A percentile compares a stretch with the other conserved stretches of the same genome.
phyloP scores from a whole-genome alignment of 2,329 filamentous ascomycete genomes.

The Epicoccum sorghinum region DNA sequence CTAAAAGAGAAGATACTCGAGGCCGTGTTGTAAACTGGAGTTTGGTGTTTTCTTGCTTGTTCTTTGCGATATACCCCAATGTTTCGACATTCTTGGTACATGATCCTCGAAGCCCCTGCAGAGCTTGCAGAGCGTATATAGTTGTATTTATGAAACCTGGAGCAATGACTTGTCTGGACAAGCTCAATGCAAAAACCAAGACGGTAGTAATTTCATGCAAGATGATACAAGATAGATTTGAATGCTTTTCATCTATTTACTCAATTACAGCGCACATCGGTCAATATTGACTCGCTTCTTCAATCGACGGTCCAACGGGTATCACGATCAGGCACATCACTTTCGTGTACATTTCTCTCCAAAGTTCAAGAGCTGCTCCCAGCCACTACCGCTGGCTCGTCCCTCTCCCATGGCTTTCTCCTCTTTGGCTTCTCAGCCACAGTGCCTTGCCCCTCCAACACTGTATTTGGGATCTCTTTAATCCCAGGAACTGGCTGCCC shows the following conservation, averaged over 20 bases:
- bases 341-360: not conserved
- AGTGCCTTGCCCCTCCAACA: conserved; percentile 73
- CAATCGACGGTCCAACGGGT: not conserved
- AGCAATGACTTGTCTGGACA: conserved; percentile 11
- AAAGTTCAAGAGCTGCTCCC: not conserved
- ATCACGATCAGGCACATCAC: not conserved
- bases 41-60: conserved; percentile 11
- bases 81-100: conserved; percentile 21
- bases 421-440: conserved; percentile 59
- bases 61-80: conserved; percentile 37
- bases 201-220: not conserved
- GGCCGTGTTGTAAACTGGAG: conserved; percentile 40
- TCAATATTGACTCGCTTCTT: not conserved
- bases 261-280: not conserved
- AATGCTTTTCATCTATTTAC: too few relatives aligned
- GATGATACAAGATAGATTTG: too few relatives aligned
- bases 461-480: conserved; percentile 80
- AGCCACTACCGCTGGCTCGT: conserved; percentile 34
- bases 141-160: not conserved
- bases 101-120: not conserved
- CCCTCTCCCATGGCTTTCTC: conserved; percentile 82
- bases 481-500: conserved; percentile 87
- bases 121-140: not conserved
- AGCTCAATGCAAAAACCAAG: not conserved
- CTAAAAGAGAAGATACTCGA: conserved; percentile 49